These are phyloP conservation scores for Ramularia collo-cygni DNA, from an alignment of 2,329 filamentous ascomycete genomes.

Conservation along the genomic window DNA sequence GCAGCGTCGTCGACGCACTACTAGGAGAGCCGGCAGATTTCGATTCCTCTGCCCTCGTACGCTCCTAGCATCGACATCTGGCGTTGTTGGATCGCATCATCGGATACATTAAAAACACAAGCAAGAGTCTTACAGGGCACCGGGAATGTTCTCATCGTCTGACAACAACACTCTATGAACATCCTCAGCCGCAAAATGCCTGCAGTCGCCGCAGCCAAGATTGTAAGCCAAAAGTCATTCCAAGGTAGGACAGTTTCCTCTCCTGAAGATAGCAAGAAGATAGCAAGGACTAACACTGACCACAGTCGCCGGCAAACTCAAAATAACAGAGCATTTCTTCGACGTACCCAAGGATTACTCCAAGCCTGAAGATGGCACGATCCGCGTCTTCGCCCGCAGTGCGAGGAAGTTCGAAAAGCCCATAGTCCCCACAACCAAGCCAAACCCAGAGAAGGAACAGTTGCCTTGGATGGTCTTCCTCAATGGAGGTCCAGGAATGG, in stretches of 20 bases:
- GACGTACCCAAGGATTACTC: conserved; percentile 75
- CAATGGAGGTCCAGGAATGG: conserved; percentile 79
- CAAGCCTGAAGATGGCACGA: conserved; percentile 51
- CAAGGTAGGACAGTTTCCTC: conserved; percentile 35
- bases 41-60: no score
- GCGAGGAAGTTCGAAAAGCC: conserved; percentile 61
- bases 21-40: no score
- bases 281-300: background rate
- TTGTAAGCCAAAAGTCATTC: conserved; percentile 40
- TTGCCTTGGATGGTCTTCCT: conserved; percentile 63
- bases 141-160: no score
- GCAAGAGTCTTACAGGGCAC: no score
- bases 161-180: conserved; percentile 13
- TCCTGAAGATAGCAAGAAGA: background rate
- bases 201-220: conserved; percentile 36
- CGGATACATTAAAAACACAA: no score
- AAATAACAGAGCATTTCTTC: conserved; percentile 77
- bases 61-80: no score
- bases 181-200: conserved; percentile 24
- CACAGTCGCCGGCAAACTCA: conserved; percentile 56
- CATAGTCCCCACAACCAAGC: conserved; percentile 28
- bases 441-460: conserved; percentile 40
- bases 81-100: no score
- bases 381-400: conserved; percentile 72
- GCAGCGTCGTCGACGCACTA: no score